Percentiles rank a stretch among this genome's conserved stretches.
Conservation (phyloP, 176 grass and related monocot species). For the Avena insularis region DNA sequence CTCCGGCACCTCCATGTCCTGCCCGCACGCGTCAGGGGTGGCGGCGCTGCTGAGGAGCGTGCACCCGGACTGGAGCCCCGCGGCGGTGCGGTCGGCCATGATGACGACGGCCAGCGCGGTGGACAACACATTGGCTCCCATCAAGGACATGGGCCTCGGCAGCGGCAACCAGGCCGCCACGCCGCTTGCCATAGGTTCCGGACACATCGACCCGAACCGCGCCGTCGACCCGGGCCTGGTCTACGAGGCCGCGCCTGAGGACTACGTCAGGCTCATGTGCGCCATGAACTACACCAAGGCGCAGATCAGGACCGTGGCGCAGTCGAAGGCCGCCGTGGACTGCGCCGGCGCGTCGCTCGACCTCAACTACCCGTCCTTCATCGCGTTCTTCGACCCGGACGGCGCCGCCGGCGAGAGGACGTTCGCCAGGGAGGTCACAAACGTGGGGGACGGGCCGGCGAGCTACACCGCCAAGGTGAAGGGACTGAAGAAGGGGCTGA, state of each 20-base stretch:
- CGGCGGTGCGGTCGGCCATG: conserved; percentile 69
- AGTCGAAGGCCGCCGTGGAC: conserved; percentile 37
- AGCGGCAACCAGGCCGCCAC: conserved; percentile 28
- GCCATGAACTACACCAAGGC: conserved; percentile 78
- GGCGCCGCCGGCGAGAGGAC: conserved; percentile 27
- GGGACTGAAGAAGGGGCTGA: conserved; percentile 48
- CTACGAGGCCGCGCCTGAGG: conserved; percentile 62
- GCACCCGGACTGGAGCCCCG: conserved; percentile 70
- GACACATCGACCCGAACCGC: conserved; percentile 66
- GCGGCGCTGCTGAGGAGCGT: conserved; percentile 63
- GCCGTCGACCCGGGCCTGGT: conserved; percentile 73
- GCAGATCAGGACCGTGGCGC: conserved; percentile 70
- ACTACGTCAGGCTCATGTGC: conserved; percentile 78
- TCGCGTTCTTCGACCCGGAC: conserved; percentile 53
- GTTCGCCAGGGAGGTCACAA: conserved; percentile 66
- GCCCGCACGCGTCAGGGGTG: conserved; percentile 74
- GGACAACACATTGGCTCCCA: conserved; percentile 63
- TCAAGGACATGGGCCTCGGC: conserved; percentile 56
- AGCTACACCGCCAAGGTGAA: conserved; percentile 61
- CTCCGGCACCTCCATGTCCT: conserved; percentile 83
- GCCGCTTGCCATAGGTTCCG: conserved; percentile 74
- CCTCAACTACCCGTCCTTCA: conserved; percentile 92
- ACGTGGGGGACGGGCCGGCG: conserved; percentile 56
- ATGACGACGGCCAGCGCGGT: conserved; percentile 73
- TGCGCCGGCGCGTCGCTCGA: conserved; percentile 62